Conservation (phyloP, 2,329 filamentous ascomycete species). For the Magnaporthales sp. region DNA sequence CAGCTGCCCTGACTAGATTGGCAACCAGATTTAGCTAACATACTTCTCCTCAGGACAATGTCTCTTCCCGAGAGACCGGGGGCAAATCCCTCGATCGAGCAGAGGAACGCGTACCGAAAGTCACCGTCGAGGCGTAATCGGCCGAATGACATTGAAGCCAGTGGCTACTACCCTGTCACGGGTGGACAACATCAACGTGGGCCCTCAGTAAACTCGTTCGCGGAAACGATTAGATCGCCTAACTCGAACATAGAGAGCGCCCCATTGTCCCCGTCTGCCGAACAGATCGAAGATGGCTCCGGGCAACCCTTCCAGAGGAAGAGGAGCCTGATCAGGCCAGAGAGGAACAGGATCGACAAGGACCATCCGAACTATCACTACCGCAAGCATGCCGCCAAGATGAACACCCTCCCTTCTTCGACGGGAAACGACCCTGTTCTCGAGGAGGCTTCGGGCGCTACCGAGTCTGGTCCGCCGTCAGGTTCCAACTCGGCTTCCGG, state of each 20-base stretch:
- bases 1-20: background rate
- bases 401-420: constrained; percentile 81
- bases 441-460: constrained; percentile 65
- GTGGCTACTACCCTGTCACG: constrained; percentile 37
- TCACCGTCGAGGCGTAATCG: constrained; percentile 58
- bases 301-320: constrained; percentile 52
- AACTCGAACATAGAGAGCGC: constrained; percentile 46
- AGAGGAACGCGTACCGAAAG: constrained; percentile 56
- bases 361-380: constrained; percentile 96
- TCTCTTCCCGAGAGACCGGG: constrained; percentile 58
- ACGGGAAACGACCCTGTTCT: constrained; percentile 86
- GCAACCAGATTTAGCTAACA: background rate
- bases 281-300: constrained; percentile 12
- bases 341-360: constrained; percentile 74
- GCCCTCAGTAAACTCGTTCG: constrained; percentile 48
- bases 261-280: constrained; percentile 42
- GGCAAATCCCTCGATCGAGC: constrained; percentile 50
- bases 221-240: constrained; percentile 47
- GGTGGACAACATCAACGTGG: constrained; percentile 40
- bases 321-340: constrained; percentile 80
- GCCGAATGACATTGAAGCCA: constrained; percentile 63
- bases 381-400: constrained; percentile 85
- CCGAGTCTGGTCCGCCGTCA: constrained; percentile 26
- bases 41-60: constrained; percentile 35
- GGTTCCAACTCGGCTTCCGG: constrained; percentile 6